Percentiles rank a stretch among this genome's conserved stretches.
Conservation (phyloP, 805 yeast species). For the Kodamaea leandrae region DNA sequence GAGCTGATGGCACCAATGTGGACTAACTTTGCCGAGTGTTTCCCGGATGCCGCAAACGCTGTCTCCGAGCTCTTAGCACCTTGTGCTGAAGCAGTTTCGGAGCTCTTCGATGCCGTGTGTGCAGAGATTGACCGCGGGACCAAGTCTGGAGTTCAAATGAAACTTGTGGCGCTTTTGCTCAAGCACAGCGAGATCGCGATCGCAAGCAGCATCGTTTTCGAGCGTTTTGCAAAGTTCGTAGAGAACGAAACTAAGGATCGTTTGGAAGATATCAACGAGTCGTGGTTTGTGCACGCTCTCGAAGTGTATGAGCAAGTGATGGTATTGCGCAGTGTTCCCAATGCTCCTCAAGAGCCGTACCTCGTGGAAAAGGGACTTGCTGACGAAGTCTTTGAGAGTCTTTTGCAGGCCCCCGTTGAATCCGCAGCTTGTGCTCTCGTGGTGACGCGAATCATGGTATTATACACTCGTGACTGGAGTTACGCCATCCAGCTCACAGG, state of each 20-base stretch:
- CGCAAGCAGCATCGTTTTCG: constrained; percentile 15
- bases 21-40: constrained; percentile 11
- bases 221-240: constrained; percentile 36
- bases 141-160: constrained; percentile 13
- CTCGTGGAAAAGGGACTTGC: constrained; percentile 21
- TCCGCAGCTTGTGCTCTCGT: constrained; percentile 48
- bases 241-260: constrained; percentile 25
- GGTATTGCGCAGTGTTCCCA: constrained; percentile 51
- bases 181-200: constrained; percentile 4
- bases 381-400: constrained; percentile 38
- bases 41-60: constrained; percentile 19
- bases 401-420: constrained; percentile 39
- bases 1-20: constrained; percentile 2
- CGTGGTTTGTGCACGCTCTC: constrained; percentile 62
- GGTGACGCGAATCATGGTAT: constrained; percentile 51
- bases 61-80: constrained; percentile 19
- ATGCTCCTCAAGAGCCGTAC: constrained; percentile 10
- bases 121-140: background rate
- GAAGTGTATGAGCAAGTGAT: constrained; percentile 54
- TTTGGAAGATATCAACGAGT: constrained; percentile 31
- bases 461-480: constrained; percentile 48
- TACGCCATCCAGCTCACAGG: constrained; percentile 39
- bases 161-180: constrained; percentile 15
- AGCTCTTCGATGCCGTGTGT: background rate
- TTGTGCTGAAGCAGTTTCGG: background rate